Evolutionary conservation across 2,329 filamentous ascomycete species (phyloP), one percentile per base, ranked within the genome.

Genomic region (Bertia moriformis): DNA sequence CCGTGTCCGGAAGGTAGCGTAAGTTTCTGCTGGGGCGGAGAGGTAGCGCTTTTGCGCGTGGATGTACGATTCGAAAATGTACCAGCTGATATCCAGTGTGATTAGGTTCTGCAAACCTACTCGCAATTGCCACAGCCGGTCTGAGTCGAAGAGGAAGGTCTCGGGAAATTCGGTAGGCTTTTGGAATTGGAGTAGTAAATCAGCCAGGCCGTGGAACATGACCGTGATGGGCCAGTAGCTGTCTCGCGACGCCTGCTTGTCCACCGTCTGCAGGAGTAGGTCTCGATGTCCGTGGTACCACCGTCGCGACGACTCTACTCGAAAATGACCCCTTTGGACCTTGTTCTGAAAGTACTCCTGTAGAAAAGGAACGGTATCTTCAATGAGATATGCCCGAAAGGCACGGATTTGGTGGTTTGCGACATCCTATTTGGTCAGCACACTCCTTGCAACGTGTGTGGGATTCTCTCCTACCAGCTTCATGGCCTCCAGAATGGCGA

Each of bases 371-470:
- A 14, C 13, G 18, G 3, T 10, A 14, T 19, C 3, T 32, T 18
- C 14, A 33, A 18, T 14, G 17, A 27, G 7, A 37, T 19, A 39
- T 44, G 38, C 38, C 38, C 38, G 18, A 35, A 14, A 51, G 60
- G 46, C 53, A 72, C 69, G 48, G 79, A 56, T 53, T 78, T 78
- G 73, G 79, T 79, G 14, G 66, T 35, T 35, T 10, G 32, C 32
- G 12, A 35, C 32, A 15, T 35, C 32, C 54, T 15, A 37, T 29
- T 13, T 10, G 17, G 19, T 41, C 19, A 41, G 29, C 43, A 48
- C 10, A 17, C 17, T 35, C 32, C 32, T 35, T 10, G 12, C 38
- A 20, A 35, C 37, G 15, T 14, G 39, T 27, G 14, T 7, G 33
- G 32, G 17, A 30, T 14, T 19, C 4, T 19, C 30, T 14, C 53